Evolutionary conservation across 441 rosid genomes (phyloP).

Genomic region (Pelargonium exstipulatum): DNA sequence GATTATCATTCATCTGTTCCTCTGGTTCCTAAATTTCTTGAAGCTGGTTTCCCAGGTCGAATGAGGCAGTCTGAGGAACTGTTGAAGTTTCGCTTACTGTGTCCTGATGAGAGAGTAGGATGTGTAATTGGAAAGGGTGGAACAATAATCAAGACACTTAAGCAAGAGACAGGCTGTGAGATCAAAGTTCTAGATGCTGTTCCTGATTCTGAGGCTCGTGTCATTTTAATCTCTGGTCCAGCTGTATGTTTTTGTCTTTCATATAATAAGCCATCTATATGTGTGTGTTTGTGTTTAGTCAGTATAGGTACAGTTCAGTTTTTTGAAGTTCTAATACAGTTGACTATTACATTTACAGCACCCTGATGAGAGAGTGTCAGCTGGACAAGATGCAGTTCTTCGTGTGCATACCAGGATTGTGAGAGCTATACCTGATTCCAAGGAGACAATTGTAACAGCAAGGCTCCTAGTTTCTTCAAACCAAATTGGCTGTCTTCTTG

Average conservation of each 20-base stretch:
- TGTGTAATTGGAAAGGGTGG: conserved; percentile 78
- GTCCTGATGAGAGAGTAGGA: conserved; percentile 59
- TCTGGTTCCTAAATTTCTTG: conserved; percentile 27
- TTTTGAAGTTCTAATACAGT: not conserved
- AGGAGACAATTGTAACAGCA: conserved; percentile 45
- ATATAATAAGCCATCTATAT: conserved; percentile 4
- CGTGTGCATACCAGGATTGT: conserved; percentile 58
- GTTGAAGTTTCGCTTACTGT: conserved; percentile 53
- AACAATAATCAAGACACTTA: conserved; percentile 44
- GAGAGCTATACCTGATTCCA: conserved; percentile 48
- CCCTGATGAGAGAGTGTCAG: conserved; percentile 66
- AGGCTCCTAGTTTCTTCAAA: conserved; percentile 59
- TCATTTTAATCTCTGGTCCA: conserved; percentile 59
- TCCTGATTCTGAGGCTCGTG: conserved; percentile 52
- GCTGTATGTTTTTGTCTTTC: conserved; percentile 39
- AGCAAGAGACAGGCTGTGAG: conserved; percentile 77
- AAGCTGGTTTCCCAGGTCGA: conserved; percentile 38
- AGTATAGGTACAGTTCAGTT: not conserved
- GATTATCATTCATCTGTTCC: conserved; percentile 26
- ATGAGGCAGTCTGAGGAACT: conserved; percentile 40
- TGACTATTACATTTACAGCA: conserved; percentile 48
- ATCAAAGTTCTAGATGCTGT: conserved; percentile 55
- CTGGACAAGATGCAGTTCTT: conserved; percentile 67
- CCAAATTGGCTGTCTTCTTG: conserved; percentile 77
- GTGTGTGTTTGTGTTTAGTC: conserved; percentile 6